Percentiles rank a stretch among this genome's conserved stretches.
phyloP scores from a whole-genome alignment of 2,329 filamentous ascomycete genomes.

The Diaporthe australafricana region DNA sequence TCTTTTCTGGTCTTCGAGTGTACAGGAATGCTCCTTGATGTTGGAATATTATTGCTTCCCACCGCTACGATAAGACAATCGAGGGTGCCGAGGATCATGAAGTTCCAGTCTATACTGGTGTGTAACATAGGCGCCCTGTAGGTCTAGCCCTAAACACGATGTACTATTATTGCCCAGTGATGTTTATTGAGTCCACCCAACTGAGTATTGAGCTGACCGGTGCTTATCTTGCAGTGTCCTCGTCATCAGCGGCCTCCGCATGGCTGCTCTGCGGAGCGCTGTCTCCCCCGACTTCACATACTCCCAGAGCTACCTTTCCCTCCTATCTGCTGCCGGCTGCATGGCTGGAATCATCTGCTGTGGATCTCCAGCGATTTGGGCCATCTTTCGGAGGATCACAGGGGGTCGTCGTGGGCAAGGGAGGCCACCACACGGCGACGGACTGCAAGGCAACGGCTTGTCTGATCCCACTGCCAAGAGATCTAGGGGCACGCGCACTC shows the following conservation, averaged over 20 bases:
- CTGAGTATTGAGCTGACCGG: background rate
- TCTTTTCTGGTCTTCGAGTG: slow-evolving; percentile 17
- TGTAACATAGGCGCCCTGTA: slow-evolving; percentile 9
- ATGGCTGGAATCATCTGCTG: slow-evolving; percentile 28
- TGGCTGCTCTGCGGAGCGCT: slow-evolving; percentile 13
- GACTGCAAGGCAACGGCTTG: background rate
- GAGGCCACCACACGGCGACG: too few relatives aligned
- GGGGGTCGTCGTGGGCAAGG: background rate
- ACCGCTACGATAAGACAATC: background rate
- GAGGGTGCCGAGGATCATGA: background rate
- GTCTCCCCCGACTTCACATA: slow-evolving; percentile 29
- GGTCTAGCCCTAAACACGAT: background rate
- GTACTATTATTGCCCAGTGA: too few relatives aligned
- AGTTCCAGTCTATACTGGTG: background rate
- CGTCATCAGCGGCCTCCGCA: slow-evolving; percentile 16
- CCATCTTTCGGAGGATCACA: background rate
- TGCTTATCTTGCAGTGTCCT: background rate
- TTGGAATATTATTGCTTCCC: background rate
- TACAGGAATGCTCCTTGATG: background rate
- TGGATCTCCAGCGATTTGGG: background rate
- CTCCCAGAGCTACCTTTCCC: slow-evolving; percentile 22
- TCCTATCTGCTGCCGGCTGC: background rate
- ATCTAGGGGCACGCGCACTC: too few relatives aligned
- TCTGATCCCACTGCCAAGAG: background rate
- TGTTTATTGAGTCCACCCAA: too few relatives aligned